Percentiles rank a stretch among this genome's conserved stretches.
Evolutionary conservation across 306 rosid species (phyloP).

Genomic region (Echinosophora koreensis): DNA sequence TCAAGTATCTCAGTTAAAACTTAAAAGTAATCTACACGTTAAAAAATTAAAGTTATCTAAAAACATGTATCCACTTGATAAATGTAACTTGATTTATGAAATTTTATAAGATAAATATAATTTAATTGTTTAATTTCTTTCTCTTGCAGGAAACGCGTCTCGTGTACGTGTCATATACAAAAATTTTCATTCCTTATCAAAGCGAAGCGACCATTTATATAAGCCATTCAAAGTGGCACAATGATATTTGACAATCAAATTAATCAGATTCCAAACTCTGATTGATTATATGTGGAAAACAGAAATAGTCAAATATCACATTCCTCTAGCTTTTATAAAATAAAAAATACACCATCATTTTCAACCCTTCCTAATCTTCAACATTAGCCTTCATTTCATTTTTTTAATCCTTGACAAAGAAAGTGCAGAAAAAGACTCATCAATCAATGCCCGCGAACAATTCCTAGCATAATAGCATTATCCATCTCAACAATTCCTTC

Average conservation of each 20-base stretch:
- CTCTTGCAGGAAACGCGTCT: too few species aligned
- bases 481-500: conserved; percentile 25
- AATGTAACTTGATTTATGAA: too few species aligned
- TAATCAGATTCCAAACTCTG: not conserved
- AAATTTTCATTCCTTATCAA: not conserved
- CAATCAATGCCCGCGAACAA: not conserved
- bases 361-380: not conserved
- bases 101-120: too few species aligned
- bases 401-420: not conserved
- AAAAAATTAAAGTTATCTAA: too few species aligned
- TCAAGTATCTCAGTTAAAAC: not conserved
- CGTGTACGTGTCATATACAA: not conserved
- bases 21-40: too few species aligned
- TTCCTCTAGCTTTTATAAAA: not conserved
- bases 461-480: conserved; percentile 12
- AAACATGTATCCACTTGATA: too few species aligned
- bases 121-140: too few species aligned
- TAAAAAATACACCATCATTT: not conserved
- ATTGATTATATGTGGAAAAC: not conserved
- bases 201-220: not conserved
- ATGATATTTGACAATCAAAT: not conserved
- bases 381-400: not conserved
- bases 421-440: not conserved
- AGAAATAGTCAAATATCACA: conserved; percentile 5
- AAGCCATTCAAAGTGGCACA: conserved; percentile 2